phyloP scores from a whole-genome alignment of 169 alveolate genomes.

The Neospora caninum region DNA sequence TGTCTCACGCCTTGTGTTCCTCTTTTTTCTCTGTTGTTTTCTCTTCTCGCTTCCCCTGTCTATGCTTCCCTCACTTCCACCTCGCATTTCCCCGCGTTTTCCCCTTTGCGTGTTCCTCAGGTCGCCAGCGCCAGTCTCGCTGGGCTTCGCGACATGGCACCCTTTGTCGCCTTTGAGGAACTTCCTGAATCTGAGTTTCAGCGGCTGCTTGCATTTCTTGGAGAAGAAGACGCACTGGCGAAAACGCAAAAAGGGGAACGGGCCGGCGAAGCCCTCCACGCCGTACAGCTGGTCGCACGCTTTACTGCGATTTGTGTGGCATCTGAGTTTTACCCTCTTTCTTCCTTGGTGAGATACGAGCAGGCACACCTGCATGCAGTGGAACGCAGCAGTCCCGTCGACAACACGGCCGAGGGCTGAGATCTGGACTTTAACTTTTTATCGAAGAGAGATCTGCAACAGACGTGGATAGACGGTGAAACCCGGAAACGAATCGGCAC shows the following conservation, averaged over 20 bases:
- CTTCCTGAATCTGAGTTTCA: not conserved
- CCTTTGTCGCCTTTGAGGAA: slow-evolving; percentile 8
- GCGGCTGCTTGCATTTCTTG: not conserved
- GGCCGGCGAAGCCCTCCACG: not conserved
- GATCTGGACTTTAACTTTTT: no score
- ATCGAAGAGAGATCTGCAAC: no score
- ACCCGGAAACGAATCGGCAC: no score
- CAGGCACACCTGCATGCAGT: no score
- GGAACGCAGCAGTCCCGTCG: no score
- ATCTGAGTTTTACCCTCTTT: slow-evolving; percentile 26
- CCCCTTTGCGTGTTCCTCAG: not conserved
- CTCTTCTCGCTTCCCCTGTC: no score
- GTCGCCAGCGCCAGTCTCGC: slow-evolving; percentile 24
- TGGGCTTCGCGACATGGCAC: slow-evolving; percentile 29
- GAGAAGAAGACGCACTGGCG: not conserved
- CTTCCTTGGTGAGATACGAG: slow-evolving; percentile 1
- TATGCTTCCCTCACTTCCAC: no score
- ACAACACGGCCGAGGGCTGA: no score
- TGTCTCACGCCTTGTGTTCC: no score
- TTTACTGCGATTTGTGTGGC: slow-evolving; percentile 44
- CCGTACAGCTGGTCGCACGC: not conserved
- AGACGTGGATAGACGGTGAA: no score
- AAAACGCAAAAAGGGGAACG: not conserved
- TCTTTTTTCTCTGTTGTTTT: not conserved
- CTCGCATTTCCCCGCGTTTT: no score